Percentiles rank a stretch among this genome's conserved stretches.
These are phyloP conservation scores for Aspergillus texensis DNA, from an alignment of 2,329 filamentous ascomycete genomes.

Conservation along the genomic window DNA sequence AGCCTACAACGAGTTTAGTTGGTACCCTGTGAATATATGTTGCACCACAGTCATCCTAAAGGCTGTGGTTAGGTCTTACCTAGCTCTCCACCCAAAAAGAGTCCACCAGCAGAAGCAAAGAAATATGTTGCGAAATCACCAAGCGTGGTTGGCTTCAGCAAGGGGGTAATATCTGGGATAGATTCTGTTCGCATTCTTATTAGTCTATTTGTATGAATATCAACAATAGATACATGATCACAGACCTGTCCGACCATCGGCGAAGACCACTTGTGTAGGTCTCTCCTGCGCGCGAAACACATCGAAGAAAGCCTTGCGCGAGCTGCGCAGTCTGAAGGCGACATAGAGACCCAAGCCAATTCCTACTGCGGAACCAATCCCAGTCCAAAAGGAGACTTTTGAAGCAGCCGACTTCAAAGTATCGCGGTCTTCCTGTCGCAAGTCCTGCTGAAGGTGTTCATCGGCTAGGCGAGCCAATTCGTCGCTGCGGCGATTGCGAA, in stretches of 20 bases:
- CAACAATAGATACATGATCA: neutral
- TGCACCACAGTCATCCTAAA: neutral
- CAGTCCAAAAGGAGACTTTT: slow-evolving; percentile 58
- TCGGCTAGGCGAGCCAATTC: slow-evolving; percentile 60
- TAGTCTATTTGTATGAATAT: neutral
- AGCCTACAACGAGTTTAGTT: slow-evolving; percentile 38
- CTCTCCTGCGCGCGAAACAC: slow-evolving; percentile 64
- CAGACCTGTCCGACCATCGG: slow-evolving; percentile 60
- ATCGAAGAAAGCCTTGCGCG: slow-evolving; percentile 62
- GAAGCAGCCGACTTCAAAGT: slow-evolving; percentile 58
- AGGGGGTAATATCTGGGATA: slow-evolving; percentile 62
- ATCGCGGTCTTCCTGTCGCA: slow-evolving; percentile 62
- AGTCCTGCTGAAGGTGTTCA: slow-evolving; percentile 61
- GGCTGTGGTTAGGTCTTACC: slow-evolving; percentile 19
- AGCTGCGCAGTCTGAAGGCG: slow-evolving; percentile 59
- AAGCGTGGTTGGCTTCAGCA: slow-evolving; percentile 59
- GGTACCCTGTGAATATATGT: neutral
- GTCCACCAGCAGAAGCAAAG: slow-evolving; percentile 62
- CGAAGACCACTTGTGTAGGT: slow-evolving; percentile 64
- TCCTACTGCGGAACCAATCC: slow-evolving; percentile 62
- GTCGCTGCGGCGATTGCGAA: slow-evolving; percentile 50
- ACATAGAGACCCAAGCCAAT: slow-evolving; percentile 61
- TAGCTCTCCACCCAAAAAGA: slow-evolving; percentile 67
- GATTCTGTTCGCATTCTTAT: slow-evolving; percentile 48
- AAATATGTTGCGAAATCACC: slow-evolving; percentile 66